Conservation (phyloP, 352 stramenopile species). For the Phytophthora ohioensis region DNA sequence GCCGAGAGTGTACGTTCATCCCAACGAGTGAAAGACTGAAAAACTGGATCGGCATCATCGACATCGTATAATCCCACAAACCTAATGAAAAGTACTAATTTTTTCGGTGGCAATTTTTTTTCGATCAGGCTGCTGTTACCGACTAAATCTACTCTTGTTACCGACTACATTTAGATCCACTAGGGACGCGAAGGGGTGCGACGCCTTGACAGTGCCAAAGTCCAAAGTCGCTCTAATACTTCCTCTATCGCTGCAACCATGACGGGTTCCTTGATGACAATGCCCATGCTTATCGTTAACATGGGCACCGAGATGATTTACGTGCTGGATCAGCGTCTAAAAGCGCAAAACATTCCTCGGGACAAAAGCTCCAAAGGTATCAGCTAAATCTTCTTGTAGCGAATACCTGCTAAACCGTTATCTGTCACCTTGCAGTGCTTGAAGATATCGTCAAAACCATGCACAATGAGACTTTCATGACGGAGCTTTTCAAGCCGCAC, state of each 20-base stretch:
- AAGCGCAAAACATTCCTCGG: slow-evolving; percentile 90
- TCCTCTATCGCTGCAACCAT: slow-evolving; percentile 33
- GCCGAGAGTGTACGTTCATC: background rate
- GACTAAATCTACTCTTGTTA: no score
- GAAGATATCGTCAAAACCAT: slow-evolving; percentile 94
- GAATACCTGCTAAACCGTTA: slow-evolving; percentile 8
- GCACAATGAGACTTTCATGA: slow-evolving; percentile 93
- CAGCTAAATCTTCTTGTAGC: background rate
- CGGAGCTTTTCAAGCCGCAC: slow-evolving; percentile 93
- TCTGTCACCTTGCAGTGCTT: slow-evolving; percentile 61
- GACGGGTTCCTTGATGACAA: slow-evolving; percentile 80
- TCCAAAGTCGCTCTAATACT: background rate
- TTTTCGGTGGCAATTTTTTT: no score
- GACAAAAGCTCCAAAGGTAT: slow-evolving; percentile 90
- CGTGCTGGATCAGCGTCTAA: slow-evolving; percentile 92
- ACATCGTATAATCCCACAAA: no score
- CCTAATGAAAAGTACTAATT: no score
- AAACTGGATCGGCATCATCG: no score
- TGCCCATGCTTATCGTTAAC: slow-evolving; percentile 94
- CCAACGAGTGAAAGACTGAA: no score
- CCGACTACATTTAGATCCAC: slow-evolving; percentile 8
- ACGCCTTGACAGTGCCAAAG: slow-evolving; percentile 2
- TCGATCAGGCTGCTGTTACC: no score
- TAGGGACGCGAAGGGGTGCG: slow-evolving; percentile 26
- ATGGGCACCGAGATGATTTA: slow-evolving; percentile 96